Base-by-base conservation (phyloP, 73 alveolate genomes). In the Paramecium caudatum region DNA sequence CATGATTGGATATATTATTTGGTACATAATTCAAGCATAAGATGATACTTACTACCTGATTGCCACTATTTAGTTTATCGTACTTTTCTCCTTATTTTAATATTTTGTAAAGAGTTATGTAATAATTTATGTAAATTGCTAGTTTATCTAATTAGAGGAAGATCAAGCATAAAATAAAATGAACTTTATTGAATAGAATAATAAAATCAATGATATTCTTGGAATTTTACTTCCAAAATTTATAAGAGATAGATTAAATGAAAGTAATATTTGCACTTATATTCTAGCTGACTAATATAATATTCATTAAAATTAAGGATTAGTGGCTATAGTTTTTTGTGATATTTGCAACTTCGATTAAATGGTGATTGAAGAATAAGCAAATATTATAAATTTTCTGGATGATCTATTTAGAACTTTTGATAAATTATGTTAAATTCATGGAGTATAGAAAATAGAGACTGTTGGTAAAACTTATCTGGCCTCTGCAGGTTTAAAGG, bases 401-500 rank as follows among this genome's bases (percentile, higher is more conserved):
- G 91, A 83, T 83, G 82, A 33, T 21, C 46, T 83, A n/a, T 83
- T 55, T 55, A 65, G 91, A 55, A 55, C 55, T 15, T 83, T 83
- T 47, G 91, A 83, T 83, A 27, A 55, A 46, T 65, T 46, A 34
- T 83, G 91, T 48, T 61, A 48, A 32, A 23, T 45, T 32, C 39
- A 55, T 61, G 91, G 91, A 3, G 85, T 83, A 33, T 13, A 83
- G 32, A 83, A 83, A 13, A 83, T 83, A 32, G 91, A 83, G 61
- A 83, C 91, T 50, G 91, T 83, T 2, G 91, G 91, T 4, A 83
- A 83, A 32, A 83, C 91, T 0, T 83, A 83, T 55, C 12, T 83
- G 30, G 91, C 91, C 9, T 61, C 91, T 1, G 91, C 91, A n/a
- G 91, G 91, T 55, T 27, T 83, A 4, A 83, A 33, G 9, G 91